These are phyloP conservation scores for Zygosaccharomyces pseudobailii DNA, from an alignment of 1,139 yeast genomes.

Conservation along the genomic window DNA sequence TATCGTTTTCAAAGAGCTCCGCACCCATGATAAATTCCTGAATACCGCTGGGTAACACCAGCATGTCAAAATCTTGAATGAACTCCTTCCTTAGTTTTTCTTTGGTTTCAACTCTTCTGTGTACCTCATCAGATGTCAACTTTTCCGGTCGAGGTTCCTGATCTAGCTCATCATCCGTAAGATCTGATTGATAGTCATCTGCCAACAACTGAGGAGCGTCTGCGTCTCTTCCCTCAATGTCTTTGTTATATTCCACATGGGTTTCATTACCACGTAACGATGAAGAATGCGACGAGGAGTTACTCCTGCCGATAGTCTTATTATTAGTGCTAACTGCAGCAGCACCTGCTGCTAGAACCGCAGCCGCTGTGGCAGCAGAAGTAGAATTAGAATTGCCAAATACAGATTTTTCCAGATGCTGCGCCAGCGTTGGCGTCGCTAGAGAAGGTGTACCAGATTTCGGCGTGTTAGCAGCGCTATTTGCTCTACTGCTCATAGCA, in stretches of 20 bases:
- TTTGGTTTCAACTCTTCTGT: slow-evolving; percentile 8
- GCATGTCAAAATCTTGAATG: slow-evolving; percentile 35
- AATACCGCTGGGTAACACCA: slow-evolving; percentile 64
- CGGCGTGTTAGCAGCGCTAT: slow-evolving; percentile 18
- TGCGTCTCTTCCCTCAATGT: not conserved
- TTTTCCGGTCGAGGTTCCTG: slow-evolving; percentile 24
- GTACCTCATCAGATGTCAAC: slow-evolving; percentile 16
- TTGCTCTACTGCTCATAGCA: slow-evolving; percentile 11
- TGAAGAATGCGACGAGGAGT: slow-evolving; percentile 4
- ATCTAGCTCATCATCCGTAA: slow-evolving; percentile 27
- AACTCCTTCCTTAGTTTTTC: slow-evolving; percentile 15
- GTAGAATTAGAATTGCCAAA: slow-evolving; percentile 8
- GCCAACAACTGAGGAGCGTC: slow-evolving; percentile 3
- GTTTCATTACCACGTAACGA: not conserved
- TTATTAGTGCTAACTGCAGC: slow-evolving; percentile 25
- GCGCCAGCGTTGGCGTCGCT: slow-evolving; percentile 8
- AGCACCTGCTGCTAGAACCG: slow-evolving; percentile 28
- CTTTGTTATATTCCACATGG: slow-evolving; percentile 2
- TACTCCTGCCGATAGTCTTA: slow-evolving; percentile 18
- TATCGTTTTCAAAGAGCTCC: slow-evolving; percentile 21
- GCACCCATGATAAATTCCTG: slow-evolving; percentile 45
- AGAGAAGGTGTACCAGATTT: slow-evolving; percentile 15
- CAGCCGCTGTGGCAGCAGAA: slow-evolving; percentile 20
- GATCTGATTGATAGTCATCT: slow-evolving; percentile 20
- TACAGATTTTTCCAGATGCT: slow-evolving; percentile 9